A percentile compares a stretch with the other conserved stretches of the same genome.
phyloP scores from a whole-genome alignment of 495 filamentous ascomycete species.

The Tuber calosporum region DNA sequence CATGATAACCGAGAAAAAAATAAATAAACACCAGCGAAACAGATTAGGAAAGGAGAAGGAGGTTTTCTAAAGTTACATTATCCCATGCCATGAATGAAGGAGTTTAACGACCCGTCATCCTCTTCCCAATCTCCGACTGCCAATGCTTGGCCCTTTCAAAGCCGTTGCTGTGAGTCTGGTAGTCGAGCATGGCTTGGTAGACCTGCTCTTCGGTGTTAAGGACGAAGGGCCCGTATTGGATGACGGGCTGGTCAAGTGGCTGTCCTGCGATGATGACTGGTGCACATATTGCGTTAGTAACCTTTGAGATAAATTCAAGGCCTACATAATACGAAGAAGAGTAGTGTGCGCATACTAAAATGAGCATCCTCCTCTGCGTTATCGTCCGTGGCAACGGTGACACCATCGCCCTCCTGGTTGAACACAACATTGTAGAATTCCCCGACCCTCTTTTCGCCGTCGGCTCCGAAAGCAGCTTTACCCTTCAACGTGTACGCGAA shows the following conservation, averaged over 20 bases:
- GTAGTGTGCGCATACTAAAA: slow-evolving; percentile 50
- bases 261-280: slow-evolving; percentile 71
- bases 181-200: slow-evolving; percentile 84
- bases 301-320: no score
- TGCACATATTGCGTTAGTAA: slow-evolving; percentile 9
- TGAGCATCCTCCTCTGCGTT: slow-evolving; percentile 58
- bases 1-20: not conserved
- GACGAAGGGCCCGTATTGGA: slow-evolving; percentile 96
- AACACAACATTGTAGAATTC: slow-evolving; percentile 88
- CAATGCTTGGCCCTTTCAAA: slow-evolving; percentile 81
- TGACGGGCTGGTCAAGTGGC: slow-evolving; percentile 81
- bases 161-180: slow-evolving; percentile 72
- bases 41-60: not conserved
- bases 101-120: slow-evolving; percentile 45
- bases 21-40: not conserved
- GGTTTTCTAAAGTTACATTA: not conserved
- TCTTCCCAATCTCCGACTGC: slow-evolving; percentile 90
- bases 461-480: slow-evolving; percentile 58
- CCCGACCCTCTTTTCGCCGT: slow-evolving; percentile 49
- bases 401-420: slow-evolving; percentile 65
- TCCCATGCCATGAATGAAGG: not conserved
- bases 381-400: slow-evolving; percentile 61
- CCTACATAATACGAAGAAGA: no score
- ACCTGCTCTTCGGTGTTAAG: slow-evolving; percentile 76
- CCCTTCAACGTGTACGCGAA: slow-evolving; percentile 80